These are phyloP conservation scores for Cryphonectria nitschkei DNA, from an alignment of 2,329 filamentous ascomycete genomes.

Conservation along the genomic window DNA sequence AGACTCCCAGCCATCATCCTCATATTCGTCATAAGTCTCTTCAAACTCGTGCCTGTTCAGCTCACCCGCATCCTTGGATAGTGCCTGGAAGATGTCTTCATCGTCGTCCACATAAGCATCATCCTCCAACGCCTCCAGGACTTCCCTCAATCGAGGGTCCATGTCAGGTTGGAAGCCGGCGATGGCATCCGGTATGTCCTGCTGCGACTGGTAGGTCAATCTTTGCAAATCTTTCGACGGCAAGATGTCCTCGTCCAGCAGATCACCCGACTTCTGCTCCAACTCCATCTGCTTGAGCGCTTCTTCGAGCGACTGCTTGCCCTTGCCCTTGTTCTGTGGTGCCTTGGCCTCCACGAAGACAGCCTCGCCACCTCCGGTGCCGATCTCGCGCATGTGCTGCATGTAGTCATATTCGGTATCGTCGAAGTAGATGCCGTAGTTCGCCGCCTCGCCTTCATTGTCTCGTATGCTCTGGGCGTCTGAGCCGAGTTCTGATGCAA, in stretches of 20 bases:
- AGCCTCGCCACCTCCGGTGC: conserved; percentile 70
- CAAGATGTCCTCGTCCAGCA: conserved; percentile 75
- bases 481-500: conserved; percentile 74
- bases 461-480: conserved; percentile 69
- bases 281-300: conserved; percentile 69
- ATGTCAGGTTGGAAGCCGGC: conserved; percentile 96
- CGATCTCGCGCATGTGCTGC: conserved; percentile 96
- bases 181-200: conserved; percentile 88
- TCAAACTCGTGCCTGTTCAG: conserved; percentile 77
- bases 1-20: conserved; percentile 91
- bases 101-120: conserved; percentile 89
- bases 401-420: conserved; percentile 98
- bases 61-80: conserved; percentile 51
- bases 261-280: conserved; percentile 55
- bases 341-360: conserved; percentile 80
- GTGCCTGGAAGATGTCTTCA: conserved; percentile 76
- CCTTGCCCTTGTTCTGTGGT: conserved; percentile 67
- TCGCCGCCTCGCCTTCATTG: conserved; percentile 96
- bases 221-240: conserved; percentile 79
- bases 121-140: conserved; percentile 90
- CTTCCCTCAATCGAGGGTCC: conserved; percentile 90
- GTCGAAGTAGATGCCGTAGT: conserved; percentile 91
- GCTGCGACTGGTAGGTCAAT: conserved; percentile 83
- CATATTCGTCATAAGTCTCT: conserved; percentile 59
- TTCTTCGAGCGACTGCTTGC: conserved; percentile 80